These are phyloP conservation scores for Penicillium salamii DNA, from an alignment of 495 filamentous ascomycete genomes.

Conservation along the genomic window DNA sequence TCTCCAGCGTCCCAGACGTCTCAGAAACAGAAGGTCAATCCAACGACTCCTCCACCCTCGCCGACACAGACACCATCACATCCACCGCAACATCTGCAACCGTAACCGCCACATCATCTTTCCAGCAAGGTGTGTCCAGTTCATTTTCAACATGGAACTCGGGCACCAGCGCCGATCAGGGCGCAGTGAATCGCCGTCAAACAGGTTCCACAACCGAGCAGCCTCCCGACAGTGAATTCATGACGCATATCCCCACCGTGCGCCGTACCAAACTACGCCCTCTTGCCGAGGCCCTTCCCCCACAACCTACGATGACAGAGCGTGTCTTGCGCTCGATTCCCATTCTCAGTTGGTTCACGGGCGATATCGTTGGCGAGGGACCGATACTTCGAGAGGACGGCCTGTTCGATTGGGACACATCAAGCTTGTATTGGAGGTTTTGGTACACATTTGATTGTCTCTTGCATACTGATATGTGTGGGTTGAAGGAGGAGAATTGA, in stretches of 20 bases:
- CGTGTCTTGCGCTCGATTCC: conserved; percentile 60
- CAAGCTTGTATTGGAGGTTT: conserved; percentile 73
- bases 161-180: conserved; percentile 40
- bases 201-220: conserved; percentile 4
- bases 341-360: conserved; percentile 65
- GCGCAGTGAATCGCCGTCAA: conserved; percentile 36
- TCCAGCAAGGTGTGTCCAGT: conserved; percentile 28
- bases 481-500: conserved; percentile 48
- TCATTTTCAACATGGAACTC: conserved; percentile 14
- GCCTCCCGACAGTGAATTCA: conserved; percentile 47
- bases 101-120: conserved; percentile 15
- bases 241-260: conserved; percentile 50
- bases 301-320: conserved; percentile 59
- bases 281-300: conserved; percentile 58
- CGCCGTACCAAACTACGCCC: conserved; percentile 52
- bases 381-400: conserved; percentile 75
- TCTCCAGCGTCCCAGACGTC: conserved; percentile 28
- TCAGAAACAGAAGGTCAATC: conserved; percentile 29
- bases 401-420: conserved; percentile 72
- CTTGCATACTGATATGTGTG: conserved; percentile 49
- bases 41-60: conserved; percentile 28
- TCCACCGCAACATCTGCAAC: conserved; percentile 41
- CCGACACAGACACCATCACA: conserved; percentile 53
- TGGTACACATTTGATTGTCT: conserved; percentile 48
- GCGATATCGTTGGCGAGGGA: conserved; percentile 76